A percentile compares a stretch with the other conserved stretches of the same genome.
Evolutionary conservation across 352 stramenopile genomes (phyloP).

Genomic region (Discostella stelligera): DNA sequence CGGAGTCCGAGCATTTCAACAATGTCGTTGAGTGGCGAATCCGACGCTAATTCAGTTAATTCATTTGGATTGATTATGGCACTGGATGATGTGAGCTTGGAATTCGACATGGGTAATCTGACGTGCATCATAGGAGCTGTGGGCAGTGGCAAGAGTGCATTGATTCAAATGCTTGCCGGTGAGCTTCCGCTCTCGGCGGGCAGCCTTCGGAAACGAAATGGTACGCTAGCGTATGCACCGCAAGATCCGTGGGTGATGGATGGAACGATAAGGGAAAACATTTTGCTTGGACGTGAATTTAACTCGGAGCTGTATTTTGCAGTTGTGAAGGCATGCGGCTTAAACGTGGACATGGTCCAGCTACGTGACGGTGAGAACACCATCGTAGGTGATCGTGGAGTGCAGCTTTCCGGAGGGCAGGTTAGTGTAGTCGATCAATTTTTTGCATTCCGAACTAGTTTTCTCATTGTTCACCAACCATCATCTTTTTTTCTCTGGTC

Average conservation of each 20-base stretch:
- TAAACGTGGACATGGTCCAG: constrained; percentile 66
- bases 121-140: constrained; percentile 89
- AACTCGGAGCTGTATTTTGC: constrained; percentile 59
- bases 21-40: background rate
- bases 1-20: background rate
- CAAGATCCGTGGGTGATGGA: constrained; percentile 79
- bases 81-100: constrained; percentile 41
- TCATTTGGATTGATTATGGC: constrained; percentile 37
- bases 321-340: constrained; percentile 63
- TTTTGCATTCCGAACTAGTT: background rate
- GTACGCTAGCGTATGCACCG: constrained; percentile 56
- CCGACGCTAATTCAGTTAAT: background rate
- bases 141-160: constrained; percentile 91
- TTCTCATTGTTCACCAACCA: background rate
- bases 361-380: constrained; percentile 62
- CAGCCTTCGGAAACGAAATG: constrained; percentile 2
- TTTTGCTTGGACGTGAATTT: constrained; percentile 56
- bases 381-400: constrained; percentile 76
- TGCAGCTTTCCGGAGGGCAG: constrained; percentile 74
- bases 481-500: background rate
- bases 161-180: constrained; percentile 90
- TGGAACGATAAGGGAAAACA: constrained; percentile 68
- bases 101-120: constrained; percentile 29
- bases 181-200: constrained; percentile 80
- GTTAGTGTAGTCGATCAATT: background rate